A percentile compares a stretch with the other conserved stretches of the same genome.
These are phyloP conservation scores for Irpex sp. DNA, from an alignment of 1,284 basidiomycete species.

Conservation along the genomic window DNA sequence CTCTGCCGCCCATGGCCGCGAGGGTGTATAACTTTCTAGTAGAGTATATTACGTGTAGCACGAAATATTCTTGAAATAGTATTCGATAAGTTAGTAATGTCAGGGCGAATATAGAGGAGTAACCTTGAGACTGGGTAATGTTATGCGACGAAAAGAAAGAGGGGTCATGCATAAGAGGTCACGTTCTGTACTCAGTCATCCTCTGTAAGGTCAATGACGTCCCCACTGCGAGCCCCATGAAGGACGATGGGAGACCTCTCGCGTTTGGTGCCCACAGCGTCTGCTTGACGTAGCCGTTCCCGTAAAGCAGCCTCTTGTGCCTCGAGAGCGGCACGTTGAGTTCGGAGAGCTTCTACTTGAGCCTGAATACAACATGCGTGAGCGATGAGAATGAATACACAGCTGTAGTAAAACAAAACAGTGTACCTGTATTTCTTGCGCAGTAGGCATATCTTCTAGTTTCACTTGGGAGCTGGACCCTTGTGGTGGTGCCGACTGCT, in stretches of 20 bases:
- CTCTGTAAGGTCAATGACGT: neutral
- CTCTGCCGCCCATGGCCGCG: too few species aligned
- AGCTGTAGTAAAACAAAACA: neutral
- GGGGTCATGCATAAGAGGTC: neutral
- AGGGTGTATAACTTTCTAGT: too few species aligned
- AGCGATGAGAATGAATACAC: too few species aligned
- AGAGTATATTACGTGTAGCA: too few species aligned
- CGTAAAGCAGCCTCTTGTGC: neutral
- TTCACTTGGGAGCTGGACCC: neutral
- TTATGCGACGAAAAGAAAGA: neutral
- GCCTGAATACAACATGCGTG: too few species aligned
- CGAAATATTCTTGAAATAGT: too few species aligned
- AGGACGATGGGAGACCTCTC: neutral
- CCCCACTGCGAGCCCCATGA: neutral
- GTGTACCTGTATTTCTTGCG: neutral
- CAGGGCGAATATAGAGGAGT: too few species aligned
- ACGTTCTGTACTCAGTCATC: neutral
- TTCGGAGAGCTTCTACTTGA: neutral
- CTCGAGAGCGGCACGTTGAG: neutral
- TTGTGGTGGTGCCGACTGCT: neutral
- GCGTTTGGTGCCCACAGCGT: neutral
- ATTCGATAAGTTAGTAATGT: too few species aligned
- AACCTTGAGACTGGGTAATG: too few species aligned
- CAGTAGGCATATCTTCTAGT: neutral
- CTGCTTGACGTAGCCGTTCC: neutral